Base-by-base conservation (phyloP, 306 rosid genomes). In the Purshia tridentata region DNA sequence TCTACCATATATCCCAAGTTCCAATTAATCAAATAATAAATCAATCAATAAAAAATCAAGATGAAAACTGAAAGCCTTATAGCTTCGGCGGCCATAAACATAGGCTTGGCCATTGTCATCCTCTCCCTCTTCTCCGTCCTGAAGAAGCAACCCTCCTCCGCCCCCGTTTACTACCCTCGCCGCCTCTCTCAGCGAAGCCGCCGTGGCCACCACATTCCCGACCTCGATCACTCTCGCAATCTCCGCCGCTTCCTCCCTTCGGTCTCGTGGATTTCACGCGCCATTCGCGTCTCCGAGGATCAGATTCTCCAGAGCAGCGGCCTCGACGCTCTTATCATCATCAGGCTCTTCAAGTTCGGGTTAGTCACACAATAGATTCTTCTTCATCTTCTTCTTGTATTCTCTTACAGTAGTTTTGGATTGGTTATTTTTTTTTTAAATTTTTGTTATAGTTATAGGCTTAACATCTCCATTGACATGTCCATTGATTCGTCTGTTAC, bases 301-400 rank as follows among this genome's bases (percentile, higher is more conserved):
- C 78, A 94, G 44, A 85, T 94, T 41, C 65, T 94, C 16, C 57
- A 79, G 13, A 57, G 79, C 39, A 72, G 80, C 56, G 98, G 96
- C 68, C 97, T 94, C 29, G 98, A 89, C 46, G 92, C 97, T 66
- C 89, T 94, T 13, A 85, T 88, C 67, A 63, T 90, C 81, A 81
- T 94, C 64, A 84, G 91, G 51, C 95, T 94, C 86, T 88, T 91
- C 79, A 94, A 94, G 73, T 80, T 91, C 66, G 89, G 97, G 98
- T 91, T n/a, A 16, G 57, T 73, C 29, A 44, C 12, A 29, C 19
- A 56, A 15, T 23, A 9, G 16, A 47, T 62, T 41, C 44, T 19
- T 15, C 35, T 14, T 42, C 35, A 1, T 29, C 35, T 29, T 29
- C 1, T 29, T 29, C 35, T 29, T 29, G 2, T 29, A 29, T 29